Evolutionary conservation across 2,329 filamentous ascomycete genomes (phyloP).

Genomic region (Cylindrodendrum hubeiense): DNA sequence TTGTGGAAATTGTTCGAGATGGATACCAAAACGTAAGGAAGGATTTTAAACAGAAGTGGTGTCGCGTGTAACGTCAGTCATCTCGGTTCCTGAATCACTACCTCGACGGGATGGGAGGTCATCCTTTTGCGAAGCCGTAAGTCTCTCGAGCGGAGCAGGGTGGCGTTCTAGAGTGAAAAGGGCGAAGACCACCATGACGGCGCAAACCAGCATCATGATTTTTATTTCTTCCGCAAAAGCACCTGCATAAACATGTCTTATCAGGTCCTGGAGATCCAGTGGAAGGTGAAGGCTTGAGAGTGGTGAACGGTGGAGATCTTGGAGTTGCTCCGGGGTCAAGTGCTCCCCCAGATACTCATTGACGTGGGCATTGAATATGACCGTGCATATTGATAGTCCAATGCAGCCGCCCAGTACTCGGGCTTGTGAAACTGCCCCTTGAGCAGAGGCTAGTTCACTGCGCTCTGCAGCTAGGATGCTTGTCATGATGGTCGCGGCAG

Average conservation of each 20-base stretch:
- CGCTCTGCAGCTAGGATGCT: slow-evolving; percentile 62
- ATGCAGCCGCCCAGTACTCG: slow-evolving; percentile 71
- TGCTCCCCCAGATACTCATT: slow-evolving; percentile 51
- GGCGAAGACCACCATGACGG: slow-evolving; percentile 58
- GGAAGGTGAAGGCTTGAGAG: slow-evolving; percentile 53
- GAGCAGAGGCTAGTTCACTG: slow-evolving; percentile 67
- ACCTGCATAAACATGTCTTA: slow-evolving; percentile 57
- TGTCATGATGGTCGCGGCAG: slow-evolving; percentile 68
- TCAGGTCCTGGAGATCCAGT: slow-evolving; percentile 46
- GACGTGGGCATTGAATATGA: slow-evolving; percentile 65
- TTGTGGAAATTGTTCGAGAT: not conserved
- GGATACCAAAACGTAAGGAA: not conserved
- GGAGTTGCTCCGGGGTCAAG: slow-evolving; percentile 54
- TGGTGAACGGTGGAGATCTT: slow-evolving; percentile 59
- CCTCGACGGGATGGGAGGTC: slow-evolving; percentile 45
- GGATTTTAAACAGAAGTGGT: slow-evolving; percentile 32
- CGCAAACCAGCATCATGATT: slow-evolving; percentile 59
- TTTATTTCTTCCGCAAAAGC: slow-evolving; percentile 61
- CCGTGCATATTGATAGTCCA: slow-evolving; percentile 69
- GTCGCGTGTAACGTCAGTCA: slow-evolving; percentile 46
- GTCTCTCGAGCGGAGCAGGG: slow-evolving; percentile 51
- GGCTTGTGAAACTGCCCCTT: slow-evolving; percentile 71
- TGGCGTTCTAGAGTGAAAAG: slow-evolving; percentile 58
- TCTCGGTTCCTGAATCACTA: slow-evolving; percentile 55
- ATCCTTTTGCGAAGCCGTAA: slow-evolving; percentile 47